Evolutionary conservation across 306 rosid species (phyloP).

Genomic region (Rosa chinensis): DNA sequence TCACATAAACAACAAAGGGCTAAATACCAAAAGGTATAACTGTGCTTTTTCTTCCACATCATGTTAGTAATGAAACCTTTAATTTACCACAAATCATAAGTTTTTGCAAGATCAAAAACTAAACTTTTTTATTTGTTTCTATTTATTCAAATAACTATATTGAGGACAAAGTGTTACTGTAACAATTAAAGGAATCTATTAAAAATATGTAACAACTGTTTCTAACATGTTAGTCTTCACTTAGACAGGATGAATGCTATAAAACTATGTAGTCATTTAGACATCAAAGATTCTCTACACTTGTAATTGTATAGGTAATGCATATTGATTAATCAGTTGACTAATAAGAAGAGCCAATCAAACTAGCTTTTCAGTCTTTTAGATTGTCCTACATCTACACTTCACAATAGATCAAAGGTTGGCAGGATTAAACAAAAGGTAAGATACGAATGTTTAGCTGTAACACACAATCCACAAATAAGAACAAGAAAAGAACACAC

Average conservation of each 20-base stretch:
- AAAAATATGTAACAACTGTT: neutral
- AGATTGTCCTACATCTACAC: neutral
- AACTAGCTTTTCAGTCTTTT: neutral
- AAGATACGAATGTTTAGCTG: neutral
- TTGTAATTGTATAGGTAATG: neutral
- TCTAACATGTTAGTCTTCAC: neutral
- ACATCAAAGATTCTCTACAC: neutral
- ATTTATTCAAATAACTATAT: neutral
- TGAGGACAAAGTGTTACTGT: neutral
- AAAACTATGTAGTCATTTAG: neutral
- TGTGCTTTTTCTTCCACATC: neutral
- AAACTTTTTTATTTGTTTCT: neutral
- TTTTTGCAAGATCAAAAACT: neutral
- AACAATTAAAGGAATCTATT: neutral
- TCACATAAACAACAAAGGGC: conserved; percentile 9
- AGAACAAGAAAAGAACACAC: neutral
- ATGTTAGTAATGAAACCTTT: neutral
- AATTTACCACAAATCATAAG: neutral
- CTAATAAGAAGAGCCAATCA: too few relatives aligned
- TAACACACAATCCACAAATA: neutral
- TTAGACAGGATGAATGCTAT: neutral
- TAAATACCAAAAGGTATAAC: neutral
- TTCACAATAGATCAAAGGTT: conserved; percentile 7
- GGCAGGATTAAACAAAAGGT: neutral
- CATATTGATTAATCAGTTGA: neutral